Base-by-base conservation (phyloP, 108 stramenopile genomes). In the Pinguiococcus pyrenoidosus region DNA sequence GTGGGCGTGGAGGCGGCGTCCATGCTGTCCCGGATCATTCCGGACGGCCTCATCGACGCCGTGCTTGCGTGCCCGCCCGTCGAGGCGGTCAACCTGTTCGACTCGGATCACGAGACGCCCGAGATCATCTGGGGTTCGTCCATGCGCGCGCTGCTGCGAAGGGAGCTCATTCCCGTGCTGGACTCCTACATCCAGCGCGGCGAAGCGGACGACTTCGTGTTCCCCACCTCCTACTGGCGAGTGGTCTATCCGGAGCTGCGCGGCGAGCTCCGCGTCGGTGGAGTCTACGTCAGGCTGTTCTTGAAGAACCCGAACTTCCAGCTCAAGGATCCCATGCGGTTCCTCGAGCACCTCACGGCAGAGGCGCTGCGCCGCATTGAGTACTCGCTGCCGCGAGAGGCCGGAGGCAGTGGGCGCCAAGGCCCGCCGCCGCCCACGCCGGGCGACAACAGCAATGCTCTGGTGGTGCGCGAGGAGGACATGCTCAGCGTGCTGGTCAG, bases 281-380 rank as follows among this genome's bases (percentile, higher is more conserved):
- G 78, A 14, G 76, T 81, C 1, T 85, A 78, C 56, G 72, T 85
- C 12, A 29, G 74, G 3, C 60, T 77, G 36, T 85, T 80, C 56
- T 46, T 85, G 52, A 79, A 85, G 63, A 74, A 85, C 44, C 80
- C 83, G 8, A 79, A 80, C 12, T 85, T 62, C 72, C 75, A 72
- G 23, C 53, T 85, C 30, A 69, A 74, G 4, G 74, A 85, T 48
- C 76, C 83, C 3, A 74, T 58, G 8, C 33, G 62, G 12, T 85
- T 84, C 47, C 51, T 81, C 17, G 80, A 81, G 46, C n/a, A n/a
- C n/a, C n/a, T 33, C 47, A 32, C 37, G 72, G 5, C 51, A 76
- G 32, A 68, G 62, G 32, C 59, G 77, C 33, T 79, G 77, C n/a
- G n/a, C n/a, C n/a, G n/a, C n/a, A n/a, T n/a, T n/a, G n/a, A n/a